Evolutionary conservation across 768 basidiomycete species (phyloP).

Genomic region (Russula sp.): DNA sequence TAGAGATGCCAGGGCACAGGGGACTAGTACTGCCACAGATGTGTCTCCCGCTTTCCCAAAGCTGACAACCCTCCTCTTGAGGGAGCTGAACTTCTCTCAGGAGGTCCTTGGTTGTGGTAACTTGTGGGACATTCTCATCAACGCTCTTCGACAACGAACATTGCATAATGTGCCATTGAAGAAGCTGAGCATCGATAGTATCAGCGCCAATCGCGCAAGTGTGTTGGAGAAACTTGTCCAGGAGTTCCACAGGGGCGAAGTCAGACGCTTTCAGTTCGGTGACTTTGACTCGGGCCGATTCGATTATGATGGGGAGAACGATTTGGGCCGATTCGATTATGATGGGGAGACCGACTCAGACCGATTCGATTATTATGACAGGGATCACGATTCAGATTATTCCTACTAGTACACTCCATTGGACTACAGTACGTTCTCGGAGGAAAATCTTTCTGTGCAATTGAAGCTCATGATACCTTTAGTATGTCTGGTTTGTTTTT

Average conservation of each 20-base stretch:
- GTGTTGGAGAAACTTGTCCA: background rate
- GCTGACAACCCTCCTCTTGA: constrained; percentile 6
- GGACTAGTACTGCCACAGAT: background rate
- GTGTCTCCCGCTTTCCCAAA: background rate
- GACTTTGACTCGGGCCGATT: background rate
- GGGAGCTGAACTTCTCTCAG: background rate
- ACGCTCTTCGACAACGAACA: background rate
- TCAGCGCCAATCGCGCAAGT: background rate
- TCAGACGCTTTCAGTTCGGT: background rate
- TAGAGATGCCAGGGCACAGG: background rate
- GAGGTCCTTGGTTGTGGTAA: background rate
- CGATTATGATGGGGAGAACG: background rate
- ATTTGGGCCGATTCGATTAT: background rate
- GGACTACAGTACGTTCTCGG: no score
- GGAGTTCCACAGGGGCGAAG: background rate
- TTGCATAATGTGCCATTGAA: background rate
- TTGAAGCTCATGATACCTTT: no score
- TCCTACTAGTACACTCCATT: no score
- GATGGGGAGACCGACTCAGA: background rate
- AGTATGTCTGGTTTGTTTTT: no score
- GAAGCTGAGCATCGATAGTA: background rate
- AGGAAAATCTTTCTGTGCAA: no score
- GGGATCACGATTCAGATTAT: background rate
- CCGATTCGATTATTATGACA: background rate
- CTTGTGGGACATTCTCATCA: background rate